Percentiles rank a stretch among this genome's conserved stretches.
phyloP scores from a whole-genome alignment of 345 rosid genomes.

The Mangifera indica region DNA sequence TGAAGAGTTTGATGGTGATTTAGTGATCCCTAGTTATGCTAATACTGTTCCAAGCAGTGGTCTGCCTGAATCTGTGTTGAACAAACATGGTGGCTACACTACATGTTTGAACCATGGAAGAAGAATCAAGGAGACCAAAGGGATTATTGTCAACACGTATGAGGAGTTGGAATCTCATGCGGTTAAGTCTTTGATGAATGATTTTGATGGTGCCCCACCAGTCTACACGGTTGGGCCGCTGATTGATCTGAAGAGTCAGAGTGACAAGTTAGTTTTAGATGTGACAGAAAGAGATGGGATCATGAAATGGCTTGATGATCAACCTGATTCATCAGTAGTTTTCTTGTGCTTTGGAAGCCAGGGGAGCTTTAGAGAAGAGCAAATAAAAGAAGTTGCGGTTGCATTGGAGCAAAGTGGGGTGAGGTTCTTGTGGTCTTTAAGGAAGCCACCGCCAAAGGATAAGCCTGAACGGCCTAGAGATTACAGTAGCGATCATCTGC shows the following conservation, averaged over 20 bases:
- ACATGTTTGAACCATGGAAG: not conserved
- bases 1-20: constrained; percentile 7
- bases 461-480: not conserved
- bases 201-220: not conserved
- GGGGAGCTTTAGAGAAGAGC: constrained; percentile 13
- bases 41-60: constrained; percentile 20
- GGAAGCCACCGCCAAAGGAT: not conserved
- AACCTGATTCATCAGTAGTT: constrained; percentile 31
- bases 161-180: not conserved
- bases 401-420: constrained; percentile 6
- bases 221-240: constrained; percentile 13
- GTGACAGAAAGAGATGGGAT: no score
- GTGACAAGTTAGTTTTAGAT: not conserved
- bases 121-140: not conserved
- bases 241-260: not conserved
- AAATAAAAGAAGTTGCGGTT: constrained; percentile 23
- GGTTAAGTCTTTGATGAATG: not conserved
- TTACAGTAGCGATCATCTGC: no score
- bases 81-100: not conserved
- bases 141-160: not conserved
- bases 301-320: constrained; percentile 32
- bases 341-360: constrained; percentile 40
- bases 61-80: constrained; percentile 10
- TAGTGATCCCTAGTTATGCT: constrained; percentile 20
- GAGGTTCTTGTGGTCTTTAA: constrained; percentile 20